Conservation (phyloP, 176 grass and related monocot species). For the Tillandsia fasciculata region DNA sequence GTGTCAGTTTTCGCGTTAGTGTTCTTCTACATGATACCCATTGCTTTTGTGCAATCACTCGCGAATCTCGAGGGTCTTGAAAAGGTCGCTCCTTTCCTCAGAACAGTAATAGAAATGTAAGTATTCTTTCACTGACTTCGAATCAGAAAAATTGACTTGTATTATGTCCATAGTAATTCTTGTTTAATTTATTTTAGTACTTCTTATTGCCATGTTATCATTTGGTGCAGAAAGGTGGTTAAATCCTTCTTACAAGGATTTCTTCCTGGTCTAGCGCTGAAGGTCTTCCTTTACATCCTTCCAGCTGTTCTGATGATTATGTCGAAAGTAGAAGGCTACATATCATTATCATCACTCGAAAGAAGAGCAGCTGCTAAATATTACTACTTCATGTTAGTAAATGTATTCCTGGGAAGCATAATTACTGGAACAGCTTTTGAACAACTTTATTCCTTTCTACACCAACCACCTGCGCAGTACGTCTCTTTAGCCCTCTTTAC, state of each 20-base stretch:
- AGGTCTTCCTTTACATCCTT: constrained; percentile 81
- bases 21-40: constrained; percentile 98
- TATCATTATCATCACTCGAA: constrained; percentile 85
- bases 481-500: constrained; percentile 14
- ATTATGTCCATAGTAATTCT: not conserved
- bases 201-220: not conserved
- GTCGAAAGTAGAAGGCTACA: constrained; percentile 93
- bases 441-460: constrained; percentile 73
- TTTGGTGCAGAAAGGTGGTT: constrained; percentile 55
- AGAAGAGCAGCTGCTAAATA: constrained; percentile 86
- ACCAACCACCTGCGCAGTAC: constrained; percentile 76
- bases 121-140: constrained; percentile 2
- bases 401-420: constrained; percentile 95
- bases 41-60: constrained; percentile 94
- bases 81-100: constrained; percentile 91
- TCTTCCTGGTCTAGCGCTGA: constrained; percentile 88
- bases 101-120: constrained; percentile 85
- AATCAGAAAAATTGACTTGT: not conserved
- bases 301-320: constrained; percentile 83
- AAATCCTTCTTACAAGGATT: constrained; percentile 93
- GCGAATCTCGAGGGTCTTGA: constrained; percentile 98
- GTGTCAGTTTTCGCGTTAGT: constrained; percentile 66
- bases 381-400: constrained; percentile 97
- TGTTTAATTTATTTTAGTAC: not conserved
- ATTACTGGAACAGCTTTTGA: constrained; percentile 90